Base-by-base conservation (phyloP, 768 basidiomycete species). In the Macrocybe gigantea region DNA sequence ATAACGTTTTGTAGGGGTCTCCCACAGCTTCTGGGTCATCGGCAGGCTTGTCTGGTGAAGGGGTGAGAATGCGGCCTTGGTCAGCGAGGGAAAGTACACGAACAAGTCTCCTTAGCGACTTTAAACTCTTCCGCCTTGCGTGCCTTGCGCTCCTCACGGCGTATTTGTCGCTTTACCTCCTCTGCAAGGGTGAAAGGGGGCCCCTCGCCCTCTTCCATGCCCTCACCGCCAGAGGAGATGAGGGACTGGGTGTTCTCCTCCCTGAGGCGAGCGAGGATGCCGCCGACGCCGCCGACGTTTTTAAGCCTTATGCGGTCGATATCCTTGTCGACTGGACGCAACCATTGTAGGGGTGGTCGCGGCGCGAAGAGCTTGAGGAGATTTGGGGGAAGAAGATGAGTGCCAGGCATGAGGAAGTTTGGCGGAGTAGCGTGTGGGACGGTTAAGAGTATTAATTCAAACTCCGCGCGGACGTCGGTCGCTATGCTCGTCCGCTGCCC, bases 1-100 rank as follows among this genome's bases (percentile, higher is more conserved):
- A 99, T 15, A 99, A 74, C 0, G 96, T 98, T 65, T 98, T 98
- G 72, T 97, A 99, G 3, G 96, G 96, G 61, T 99, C 96, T 2
- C 96, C 96, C 37, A 86, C 75, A 32, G 93, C 94, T 61, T 95
- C 83, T 9, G 85, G 48, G 59, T 99, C 94, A 46, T 95, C 94
- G 13, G 86, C 77, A 7, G 96, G 96, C 63, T 93, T 92, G 69
- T 94, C 95, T 97, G 58, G 31, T 53, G 50, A 44, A 45, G 53
- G 44, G 54, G 42, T 54, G 45, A 44, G 38, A 38, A 33, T 40
- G 36, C 6, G 33, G 34, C 51, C 38, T 33, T 15, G 11, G 33
- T 42, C n/a, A 11, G 45, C n/a, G 22, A 33, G 34, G 39, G 40
- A 29, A n/a, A 8, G 10, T 15, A 45, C 15, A 39, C 88, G 48